These are phyloP conservation scores for Ajuga reptans DNA, from an alignment of 305 asterid species.

Conservation along the genomic window DNA sequence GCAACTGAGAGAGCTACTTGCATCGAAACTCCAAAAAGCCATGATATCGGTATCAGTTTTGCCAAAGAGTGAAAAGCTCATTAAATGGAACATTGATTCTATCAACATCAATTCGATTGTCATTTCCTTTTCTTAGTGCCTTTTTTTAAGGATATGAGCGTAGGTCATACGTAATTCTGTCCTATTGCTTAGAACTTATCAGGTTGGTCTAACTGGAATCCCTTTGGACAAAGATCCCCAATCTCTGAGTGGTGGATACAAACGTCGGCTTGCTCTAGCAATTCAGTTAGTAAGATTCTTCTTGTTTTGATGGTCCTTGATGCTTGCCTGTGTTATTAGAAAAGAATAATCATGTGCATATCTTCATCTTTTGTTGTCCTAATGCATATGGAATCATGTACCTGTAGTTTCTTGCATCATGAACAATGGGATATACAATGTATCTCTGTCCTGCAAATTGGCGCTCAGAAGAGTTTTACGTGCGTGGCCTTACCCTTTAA, in stretches of 20 bases:
- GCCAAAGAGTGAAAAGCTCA: constrained; percentile 6
- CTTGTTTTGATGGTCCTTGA: constrained; percentile 5
- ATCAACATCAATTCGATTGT: constrained; percentile 5
- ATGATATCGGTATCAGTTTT: constrained; percentile 57
- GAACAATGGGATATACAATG: not conserved
- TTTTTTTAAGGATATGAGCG: not conserved
- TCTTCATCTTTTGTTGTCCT: too few species aligned
- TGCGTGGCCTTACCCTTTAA: constrained; percentile 5
- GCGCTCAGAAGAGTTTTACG: constrained; percentile 11
- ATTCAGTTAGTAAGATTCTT: constrained; percentile 65
- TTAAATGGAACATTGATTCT: constrained; percentile 10
- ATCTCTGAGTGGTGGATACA: constrained; percentile 90
- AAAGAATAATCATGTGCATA: too few species aligned
- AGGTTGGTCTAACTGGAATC: constrained; percentile 91
- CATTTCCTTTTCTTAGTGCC: not conserved
- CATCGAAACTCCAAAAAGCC: constrained; percentile 73
- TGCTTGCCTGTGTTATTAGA: constrained; percentile 1
- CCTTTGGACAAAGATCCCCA: constrained; percentile 84
- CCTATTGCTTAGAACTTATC: constrained; percentile 23
- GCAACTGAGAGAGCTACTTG: constrained; percentile 69
- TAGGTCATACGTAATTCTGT: constrained; percentile 7
- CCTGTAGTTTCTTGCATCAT: not conserved
- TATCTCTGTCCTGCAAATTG: constrained; percentile 8
- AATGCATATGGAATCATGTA: not conserved
- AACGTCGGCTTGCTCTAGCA: constrained; percentile 91